phyloP scores from a whole-genome alignment of 1,139 yeast species.

The Kluyveromyces sp. region DNA sequence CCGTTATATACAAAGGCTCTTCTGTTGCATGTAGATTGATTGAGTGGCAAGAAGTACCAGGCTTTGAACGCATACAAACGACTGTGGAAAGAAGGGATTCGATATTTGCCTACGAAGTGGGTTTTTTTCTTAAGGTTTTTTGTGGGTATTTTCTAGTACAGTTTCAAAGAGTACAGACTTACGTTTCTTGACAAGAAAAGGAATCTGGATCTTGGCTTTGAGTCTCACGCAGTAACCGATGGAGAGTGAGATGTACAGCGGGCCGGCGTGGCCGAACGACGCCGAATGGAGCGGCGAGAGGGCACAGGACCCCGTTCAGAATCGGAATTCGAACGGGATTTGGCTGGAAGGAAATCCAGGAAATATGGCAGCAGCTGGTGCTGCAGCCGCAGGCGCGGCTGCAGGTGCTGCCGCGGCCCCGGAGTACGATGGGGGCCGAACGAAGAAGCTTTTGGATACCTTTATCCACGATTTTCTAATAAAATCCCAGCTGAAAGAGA shows the following conservation, averaged over 20 bases:
- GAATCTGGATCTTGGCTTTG: neutral
- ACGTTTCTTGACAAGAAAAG: neutral
- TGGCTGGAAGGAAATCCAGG: neutral
- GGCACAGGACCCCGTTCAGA: neutral
- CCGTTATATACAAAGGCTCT: too few species aligned
- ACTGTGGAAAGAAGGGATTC: neutral
- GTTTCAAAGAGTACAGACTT: neutral
- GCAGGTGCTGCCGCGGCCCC: neutral
- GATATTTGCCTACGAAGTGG: too few species aligned
- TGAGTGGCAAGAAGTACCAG: too few species aligned
- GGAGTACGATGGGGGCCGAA: conserved; percentile 5
- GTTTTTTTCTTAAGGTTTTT: too few species aligned
- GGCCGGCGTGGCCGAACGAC: neutral
- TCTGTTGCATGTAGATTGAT: too few species aligned
- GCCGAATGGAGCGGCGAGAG: neutral
- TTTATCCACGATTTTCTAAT: conserved; percentile 81
- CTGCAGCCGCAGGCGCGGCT: neutral
- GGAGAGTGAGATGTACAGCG: neutral
- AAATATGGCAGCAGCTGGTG: neutral
- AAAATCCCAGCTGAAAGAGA: conserved; percentile 62
- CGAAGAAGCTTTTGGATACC: conserved; percentile 64
- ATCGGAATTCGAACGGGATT: neutral
- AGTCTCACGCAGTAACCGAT: too few species aligned
- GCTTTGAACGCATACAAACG: neutral
- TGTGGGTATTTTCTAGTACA: neutral